A percentile compares a stretch with the other conserved stretches of the same genome.
Evolutionary conservation across 2,329 filamentous ascomycete genomes (phyloP).

Genomic region (Fusarium foetens): DNA sequence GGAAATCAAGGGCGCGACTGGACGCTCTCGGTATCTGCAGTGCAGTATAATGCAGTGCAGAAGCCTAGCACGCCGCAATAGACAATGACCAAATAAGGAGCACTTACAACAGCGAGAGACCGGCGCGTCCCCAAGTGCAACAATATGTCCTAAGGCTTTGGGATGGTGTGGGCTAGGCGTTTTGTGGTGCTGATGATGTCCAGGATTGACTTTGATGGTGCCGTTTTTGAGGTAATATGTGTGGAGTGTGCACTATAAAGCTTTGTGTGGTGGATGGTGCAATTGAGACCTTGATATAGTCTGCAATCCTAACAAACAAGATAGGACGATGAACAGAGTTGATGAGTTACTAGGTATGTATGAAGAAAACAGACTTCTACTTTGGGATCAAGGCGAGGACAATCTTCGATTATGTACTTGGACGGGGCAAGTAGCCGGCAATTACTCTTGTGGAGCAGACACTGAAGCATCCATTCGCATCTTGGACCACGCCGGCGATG

Average conservation of each 20-base stretch:
- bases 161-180: conserved; percentile 34
- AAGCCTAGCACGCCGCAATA: conserved; percentile 19
- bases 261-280: conserved; percentile 6
- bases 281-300: conserved; percentile 29
- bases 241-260: not conserved
- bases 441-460: conserved; percentile 34
- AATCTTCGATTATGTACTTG: conserved; percentile 46
- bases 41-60: conserved; percentile 12
- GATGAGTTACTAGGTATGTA: conserved; percentile 21
- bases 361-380: conserved; percentile 40
- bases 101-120: conserved; percentile 27
- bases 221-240: conserved; percentile 2
- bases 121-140: not conserved
- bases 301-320: conserved; percentile 21
- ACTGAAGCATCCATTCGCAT: conserved; percentile 26
- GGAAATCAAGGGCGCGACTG: conserved; percentile 23
- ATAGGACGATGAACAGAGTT: conserved; percentile 23
- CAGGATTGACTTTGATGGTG: conserved; percentile 20
- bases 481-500: conserved; percentile 33
- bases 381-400: conserved; percentile 44
- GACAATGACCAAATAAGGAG: conserved; percentile 24
- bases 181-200: conserved; percentile 30
- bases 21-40: conserved; percentile 5
- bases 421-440: conserved; percentile 36
- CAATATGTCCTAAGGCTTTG: conserved; percentile 1